Evolutionary conservation across 768 basidiomycete genomes (phyloP), one percentile per base, ranked within the genome.

Genomic region (Leccinellum rugosiceps): DNA sequence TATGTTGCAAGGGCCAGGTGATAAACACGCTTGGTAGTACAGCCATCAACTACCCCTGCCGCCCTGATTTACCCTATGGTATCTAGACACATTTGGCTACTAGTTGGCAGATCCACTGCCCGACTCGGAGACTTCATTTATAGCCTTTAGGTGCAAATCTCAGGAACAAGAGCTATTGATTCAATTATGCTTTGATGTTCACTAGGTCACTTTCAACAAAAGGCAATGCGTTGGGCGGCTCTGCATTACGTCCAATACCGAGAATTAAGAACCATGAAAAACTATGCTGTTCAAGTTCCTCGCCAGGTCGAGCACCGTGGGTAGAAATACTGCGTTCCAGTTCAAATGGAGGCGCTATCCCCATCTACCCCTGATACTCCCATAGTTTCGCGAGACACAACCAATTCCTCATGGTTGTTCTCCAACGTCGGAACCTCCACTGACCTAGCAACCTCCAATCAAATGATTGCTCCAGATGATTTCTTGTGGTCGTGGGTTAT

Each of bases 381-480:
- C n/a, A 6, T 38, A 35, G 55, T 67, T 38, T 59, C 58, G 32
- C 64, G 57, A 58, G 58, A 25, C 2, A 19, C 23, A 30, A n/a
- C 57, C 3, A 32, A 8, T 9, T 55, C 63, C 28, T 50, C 30
- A 32, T 31, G 38, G 14, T 21, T 41, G 38, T 19, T 14, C 14
- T 11, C 48, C 1, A 25, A 55, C 23, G 44, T 69, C 8, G 68
- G 68, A 26, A 21, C 64, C 2, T 28, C 43, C 26, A 58, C 65
- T 21, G 66, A 76, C 30, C 21, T 82, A 4, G 63, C 70, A n/a
- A 73, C 80, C 30, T 68, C 71, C 7, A 80, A 80, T 63, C 63
- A 57, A 21, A 50, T 61, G 30, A 75, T 82, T 51, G 59, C 77
- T 19, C 82, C 83, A 3, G 83, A 83, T 72, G 80, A 81, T 19